Evolutionary conservation across 441 rosid species (phyloP), one percentile per base, ranked within the genome.

Genomic region (California macrophylla): DNA sequence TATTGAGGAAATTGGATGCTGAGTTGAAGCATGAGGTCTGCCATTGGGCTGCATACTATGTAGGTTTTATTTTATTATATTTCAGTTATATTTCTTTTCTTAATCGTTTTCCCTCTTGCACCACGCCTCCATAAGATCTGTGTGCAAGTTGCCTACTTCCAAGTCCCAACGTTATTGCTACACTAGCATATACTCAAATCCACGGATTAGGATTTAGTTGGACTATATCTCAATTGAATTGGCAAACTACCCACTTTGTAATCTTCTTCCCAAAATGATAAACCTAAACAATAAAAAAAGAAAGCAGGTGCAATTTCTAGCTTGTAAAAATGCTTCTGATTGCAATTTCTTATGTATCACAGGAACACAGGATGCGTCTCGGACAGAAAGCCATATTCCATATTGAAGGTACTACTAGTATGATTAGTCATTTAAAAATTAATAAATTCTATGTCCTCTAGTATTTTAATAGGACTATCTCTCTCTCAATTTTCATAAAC

Each of bases 381-480:
- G 98, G 96, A 72, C 96, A 94, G 76, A 94, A 94, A 79, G 89
- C 96, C 75, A 94, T 94, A 78, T 91, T 91, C 79, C 98, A 94
- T 75, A 86, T 90, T 10, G 97, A 94, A 90, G 96, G 97, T 93
- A 87, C 52, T 54, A 26, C n/a, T 21, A 54, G 13, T 20, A 20
- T 52, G 60, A 52, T 52, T 52, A 52, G 24, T 16, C 58, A 50
- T 40, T 40, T 42, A 0, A 42, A 42, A 42, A 42, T 10, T 8
- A 32, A 32, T 32, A 32, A 32, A 32, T 32, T 32, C 13, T 38
- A 18, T 10, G 16, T 42, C 45, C 1, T 52, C 15, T 6, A 20
- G 6, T 52, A 52, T 18, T 52, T 52, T 52, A 8, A 20, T 52
- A 52, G 60, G 4, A 16, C 21, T 47, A 7, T 16, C 16, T 42